A percentile compares a stretch with the other conserved stretches of the same genome.
These are phyloP conservation scores for Cinnamomum chago DNA, from an alignment of 164 flowering plant genomes.

Conservation along the genomic window DNA sequence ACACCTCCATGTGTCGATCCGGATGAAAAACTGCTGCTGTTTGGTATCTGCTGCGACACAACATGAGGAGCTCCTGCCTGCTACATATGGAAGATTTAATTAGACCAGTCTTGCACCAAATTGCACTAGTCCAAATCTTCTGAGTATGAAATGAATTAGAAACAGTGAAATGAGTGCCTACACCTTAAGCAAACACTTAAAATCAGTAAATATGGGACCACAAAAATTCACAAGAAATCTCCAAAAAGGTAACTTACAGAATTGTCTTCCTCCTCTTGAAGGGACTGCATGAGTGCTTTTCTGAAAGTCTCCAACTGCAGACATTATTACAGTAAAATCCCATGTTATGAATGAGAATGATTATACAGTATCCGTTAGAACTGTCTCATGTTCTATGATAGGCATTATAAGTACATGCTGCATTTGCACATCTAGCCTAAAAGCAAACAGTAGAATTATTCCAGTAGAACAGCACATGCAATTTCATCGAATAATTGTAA, in stretches of 20 bases:
- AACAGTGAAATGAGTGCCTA: not conserved
- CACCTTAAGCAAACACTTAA: not conserved
- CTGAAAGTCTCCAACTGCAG: slow-evolving; percentile 78
- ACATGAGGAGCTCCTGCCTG: slow-evolving; percentile 34
- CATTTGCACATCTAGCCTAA: not conserved
- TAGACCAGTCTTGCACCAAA: not conserved
- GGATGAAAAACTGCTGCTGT: slow-evolving; percentile 25
- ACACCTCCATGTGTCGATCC: slow-evolving; percentile 30
- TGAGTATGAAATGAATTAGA: not conserved
- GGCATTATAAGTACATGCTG: not conserved
- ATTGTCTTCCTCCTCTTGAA: slow-evolving; percentile 73
- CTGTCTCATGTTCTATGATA: not conserved
- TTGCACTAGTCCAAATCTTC: not conserved
- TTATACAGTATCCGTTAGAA: not conserved
- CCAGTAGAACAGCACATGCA: not conserved
- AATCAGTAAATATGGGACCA: not conserved
- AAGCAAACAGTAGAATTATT: not conserved
- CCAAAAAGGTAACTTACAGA: slow-evolving; percentile 37
- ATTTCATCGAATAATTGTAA: not conserved
- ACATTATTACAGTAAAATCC: slow-evolving; percentile 6
- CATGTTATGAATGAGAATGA: not conserved
- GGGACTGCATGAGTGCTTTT: slow-evolving; percentile 83
- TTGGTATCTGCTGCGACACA: slow-evolving; percentile 31
- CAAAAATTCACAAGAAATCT: not conserved
- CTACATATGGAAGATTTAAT: slow-evolving; percentile 4